phyloP scores from a whole-genome alignment of 2,329 filamentous ascomycete species.

The Hypoxylon sp. region DNA sequence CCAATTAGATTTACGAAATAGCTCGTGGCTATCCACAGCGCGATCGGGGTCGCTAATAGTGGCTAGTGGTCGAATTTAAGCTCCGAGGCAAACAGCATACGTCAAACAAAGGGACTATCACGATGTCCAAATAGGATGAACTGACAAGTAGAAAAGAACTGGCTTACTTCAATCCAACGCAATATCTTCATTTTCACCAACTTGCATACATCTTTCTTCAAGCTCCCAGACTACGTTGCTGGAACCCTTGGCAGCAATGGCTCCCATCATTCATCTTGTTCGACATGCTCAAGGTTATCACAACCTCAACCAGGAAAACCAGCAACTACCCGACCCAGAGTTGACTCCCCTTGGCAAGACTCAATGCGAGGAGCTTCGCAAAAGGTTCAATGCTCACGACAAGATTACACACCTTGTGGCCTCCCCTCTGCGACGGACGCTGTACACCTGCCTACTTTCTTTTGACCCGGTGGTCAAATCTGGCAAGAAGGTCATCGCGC shows the following conservation, averaged over 20 bases:
- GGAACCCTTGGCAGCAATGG: slow-evolving; percentile 54
- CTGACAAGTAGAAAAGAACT: slow-evolving; percentile 10
- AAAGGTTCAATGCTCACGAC: slow-evolving; percentile 73
- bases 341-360: slow-evolving; percentile 80
- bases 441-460: slow-evolving; percentile 79
- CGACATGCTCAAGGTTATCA: slow-evolving; percentile 85
- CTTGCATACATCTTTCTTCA: neutral
- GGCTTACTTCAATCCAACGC: neutral
- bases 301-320: slow-evolving; percentile 79
- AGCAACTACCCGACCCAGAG: slow-evolving; percentile 79
- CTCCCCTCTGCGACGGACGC: slow-evolving; percentile 83
- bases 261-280: slow-evolving; percentile 72
- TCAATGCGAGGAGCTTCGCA: slow-evolving; percentile 76
- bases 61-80: slow-evolving; percentile 23
- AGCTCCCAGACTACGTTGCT: neutral
- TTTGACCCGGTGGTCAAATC: slow-evolving; percentile 70
- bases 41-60: slow-evolving; percentile 34
- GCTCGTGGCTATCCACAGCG: slow-evolving; percentile 34
- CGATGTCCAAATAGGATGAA: slow-evolving; percentile 2
- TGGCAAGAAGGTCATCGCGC: slow-evolving; percentile 68
- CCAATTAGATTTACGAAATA: slow-evolving; percentile 35
- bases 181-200: neutral
- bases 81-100: slow-evolving; percentile 20
- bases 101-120: slow-evolving; percentile 11
- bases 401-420: slow-evolving; percentile 78